These are phyloP conservation scores for Artemisia argyi DNA, from an alignment of 129 eudicot species.

Conservation along the genomic window DNA sequence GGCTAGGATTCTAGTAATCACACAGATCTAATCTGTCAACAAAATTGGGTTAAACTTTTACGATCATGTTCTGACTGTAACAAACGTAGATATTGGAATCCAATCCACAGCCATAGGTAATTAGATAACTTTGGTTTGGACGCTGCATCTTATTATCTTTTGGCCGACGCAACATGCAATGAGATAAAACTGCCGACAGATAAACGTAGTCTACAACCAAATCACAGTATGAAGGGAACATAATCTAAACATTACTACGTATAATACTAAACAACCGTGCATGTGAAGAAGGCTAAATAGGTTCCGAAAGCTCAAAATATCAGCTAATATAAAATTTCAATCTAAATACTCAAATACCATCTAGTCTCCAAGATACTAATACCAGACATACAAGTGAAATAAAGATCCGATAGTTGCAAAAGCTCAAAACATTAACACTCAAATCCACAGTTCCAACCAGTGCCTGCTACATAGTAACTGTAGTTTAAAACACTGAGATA, in stretches of 20 bases:
- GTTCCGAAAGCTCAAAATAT: background rate
- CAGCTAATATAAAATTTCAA: background rate
- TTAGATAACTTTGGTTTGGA: background rate
- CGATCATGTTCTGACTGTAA: too few species aligned
- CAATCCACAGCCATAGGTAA: background rate
- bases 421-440: conserved; percentile 16
- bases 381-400: background rate
- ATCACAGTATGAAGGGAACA: too few species aligned
- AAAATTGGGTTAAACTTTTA: too few species aligned
- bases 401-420: background rate
- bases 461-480: conserved; percentile 7
- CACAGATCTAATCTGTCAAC: too few species aligned
- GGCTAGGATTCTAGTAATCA: too few species aligned
- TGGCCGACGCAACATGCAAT: background rate
- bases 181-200: background rate
- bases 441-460: conserved; percentile 15
- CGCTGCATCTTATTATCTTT: background rate
- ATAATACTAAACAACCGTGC: too few species aligned
- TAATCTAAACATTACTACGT: too few species aligned
- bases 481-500: conserved; percentile 4
- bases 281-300: too few species aligned
- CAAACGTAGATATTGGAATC: background rate
- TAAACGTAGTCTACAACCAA: background rate
- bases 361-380: conserved; percentile 2
- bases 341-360: conserved; percentile 14